Base-by-base conservation (phyloP, 2,329 filamentous ascomycete genomes). In the Anisogramma anomala region DNA sequence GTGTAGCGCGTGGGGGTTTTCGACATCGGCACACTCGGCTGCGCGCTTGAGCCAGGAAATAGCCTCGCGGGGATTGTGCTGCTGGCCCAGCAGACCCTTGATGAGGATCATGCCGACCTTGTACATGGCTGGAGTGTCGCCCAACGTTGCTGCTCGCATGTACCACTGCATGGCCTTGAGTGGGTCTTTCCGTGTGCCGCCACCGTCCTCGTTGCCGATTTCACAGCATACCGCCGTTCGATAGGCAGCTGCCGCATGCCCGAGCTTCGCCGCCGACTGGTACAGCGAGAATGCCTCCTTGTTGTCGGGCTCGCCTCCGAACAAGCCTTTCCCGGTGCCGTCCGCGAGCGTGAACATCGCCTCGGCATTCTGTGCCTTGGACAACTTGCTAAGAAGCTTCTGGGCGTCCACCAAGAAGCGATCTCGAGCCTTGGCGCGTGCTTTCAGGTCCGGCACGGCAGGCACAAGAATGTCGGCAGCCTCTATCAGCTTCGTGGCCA, bases 81-180 rank as follows among this genome's bases (percentile, higher is more conserved):
- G 74, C 57, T 96, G 88, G 3, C 88, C 88, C n/a, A 98, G 72
- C 20, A 96, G 69, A 9, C 89, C 91, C 61, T 96, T 96, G 41
- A 96, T 74, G 47, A 85, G 67, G 50, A 98, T 94, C 81, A 95
- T 94, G 44, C 91, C 91, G 62, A 96, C 79, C 63, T 98, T 98
- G 67, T 95, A 98, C 86, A 96, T 94, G 22, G 88, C 91, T 0
- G 89, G 84, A 2, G 83, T 82, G 55, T 98, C 89, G 3, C 91
- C 89, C 3, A 96, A 69, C 10, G 82, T 82, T 9, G 91, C 89
- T 6, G 91, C 87, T 32, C 88, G 83, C 58, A 89, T 87, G 62
- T 98, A 98, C 91, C 91, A 98, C 59, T 96, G 89, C 15, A 96
- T 88, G 1, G 91, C 89, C 63, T 96, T 96, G 50, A 89, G 64